Base-by-base conservation (phyloP, 768 basidiomycete species). In the Mrakia blollopis region DNA sequence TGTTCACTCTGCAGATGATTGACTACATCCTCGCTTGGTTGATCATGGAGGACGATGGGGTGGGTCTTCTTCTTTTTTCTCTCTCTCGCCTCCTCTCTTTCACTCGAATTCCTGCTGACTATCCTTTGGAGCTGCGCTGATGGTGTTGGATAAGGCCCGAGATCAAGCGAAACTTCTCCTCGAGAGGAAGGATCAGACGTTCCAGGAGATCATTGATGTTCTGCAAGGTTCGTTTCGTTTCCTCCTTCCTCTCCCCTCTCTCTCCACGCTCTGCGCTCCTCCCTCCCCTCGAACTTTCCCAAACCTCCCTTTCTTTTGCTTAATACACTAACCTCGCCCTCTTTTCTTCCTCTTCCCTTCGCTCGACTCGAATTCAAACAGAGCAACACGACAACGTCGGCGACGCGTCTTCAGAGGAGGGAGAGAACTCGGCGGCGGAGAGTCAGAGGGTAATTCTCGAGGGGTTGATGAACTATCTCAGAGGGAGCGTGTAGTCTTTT, bases 41-140 rank as follows among this genome's bases (percentile, higher is more conserved):
- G 37, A 88, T 89, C 74, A 95, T 98, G 94, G 97, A 99, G 84
- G 96, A 98, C 80, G 96, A 98, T 80, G 97, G 96, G 52, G 97
- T 97, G 85, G 75, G 92, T 84, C 6, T 0, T 78, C 23, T 54
- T 47, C 75, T 61, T 10, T 30, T 44, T 25, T 76, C 47, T 52
- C 39, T 35, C 14, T 61, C 28, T 39, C 76, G 23, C 11, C 50
- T n/a, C n/a, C n/a, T n/a, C 35, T 65, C 35, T 71, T 75, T 65
- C 73, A 30, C 65, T 54, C 47, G 47, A 21, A 50, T 44, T 63
- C 72, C 54, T 52, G n/a, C 41, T 69, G 37, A 41, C 54, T 2
- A 21, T 35, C 47, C 68, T 54, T 76, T 60, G n/a, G n/a, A n/a
- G n/a, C n/a, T 62, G 52, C 63, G 8, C 23, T 25, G 21, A 4